Base-by-base conservation (phyloP, 1,284 basidiomycete genomes). In the Peniophora sp. region DNA sequence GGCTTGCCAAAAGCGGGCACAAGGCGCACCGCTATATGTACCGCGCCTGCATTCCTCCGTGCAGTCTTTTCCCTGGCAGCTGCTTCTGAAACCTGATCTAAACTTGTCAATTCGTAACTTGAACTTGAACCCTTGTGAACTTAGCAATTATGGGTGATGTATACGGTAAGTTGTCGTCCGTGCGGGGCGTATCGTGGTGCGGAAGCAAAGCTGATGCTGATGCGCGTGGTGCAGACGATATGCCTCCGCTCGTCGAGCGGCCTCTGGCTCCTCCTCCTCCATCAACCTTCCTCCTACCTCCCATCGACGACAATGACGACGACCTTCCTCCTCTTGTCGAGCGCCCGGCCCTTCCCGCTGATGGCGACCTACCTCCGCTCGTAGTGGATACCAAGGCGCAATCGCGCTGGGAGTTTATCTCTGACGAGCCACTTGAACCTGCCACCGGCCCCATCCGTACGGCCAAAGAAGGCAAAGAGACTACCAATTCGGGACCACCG, bases 401-500 rank as follows among this genome's bases (percentile, higher is more conserved):
- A 32, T 32, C 27, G 5, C 27, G 27, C 27, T 32, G 27, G 27
- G 27, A 32, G 12, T 32, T 6, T 12, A 32, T 32, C 27, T 32
- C 27, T 12, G 27, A 32, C 27, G 27, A 32, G 27, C 27, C 27
- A 32, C 27, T 32, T 12, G 27, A 32, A 12, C 27, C 27, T 59
- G 42, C 48, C 52, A 27, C 55, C 53, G 49, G 67, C 36, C 55
- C 60, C 23, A 67, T 64, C 48, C 73, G 75, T 56, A 63, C 63
- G 54, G 74, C 72, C 65, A 76, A 75, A 57, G 69, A 72, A 45
- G 75, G 76, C 54, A 69, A 72, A 6, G 12, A 45, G 71, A 69
- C 20, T 85, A 95, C 67, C 6, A 91, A 95, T 64, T 92, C 93
- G 46, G 83, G 93, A 32, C 93, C 93, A 0, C 87, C 92, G 27